These are phyloP conservation scores for Naganishia albida DNA, from an alignment of 1,284 basidiomycete genomes.

Conservation along the genomic window DNA sequence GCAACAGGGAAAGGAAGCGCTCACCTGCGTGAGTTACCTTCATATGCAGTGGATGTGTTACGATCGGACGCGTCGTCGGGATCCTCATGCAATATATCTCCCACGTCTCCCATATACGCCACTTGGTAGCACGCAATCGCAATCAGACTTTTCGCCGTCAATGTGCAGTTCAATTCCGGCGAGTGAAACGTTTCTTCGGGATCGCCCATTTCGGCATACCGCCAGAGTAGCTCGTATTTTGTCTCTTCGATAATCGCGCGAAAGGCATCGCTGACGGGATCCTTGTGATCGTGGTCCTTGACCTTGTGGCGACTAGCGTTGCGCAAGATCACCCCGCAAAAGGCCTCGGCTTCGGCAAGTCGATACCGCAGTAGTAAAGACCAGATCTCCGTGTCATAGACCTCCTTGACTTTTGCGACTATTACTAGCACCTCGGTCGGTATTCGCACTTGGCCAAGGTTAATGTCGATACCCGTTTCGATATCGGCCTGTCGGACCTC, in stretches of 20 bases:
- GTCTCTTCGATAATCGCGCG: conserved; percentile 27
- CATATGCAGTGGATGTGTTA: conserved; percentile 6
- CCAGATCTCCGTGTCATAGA: conserved; percentile 24
- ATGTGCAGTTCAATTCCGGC: conserved; percentile 1
- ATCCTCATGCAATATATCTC: conserved; percentile 15
- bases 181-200: not conserved
- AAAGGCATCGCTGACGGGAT: conserved; percentile 35
- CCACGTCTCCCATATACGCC: conserved; percentile 32
- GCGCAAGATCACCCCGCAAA: conserved; percentile 36
- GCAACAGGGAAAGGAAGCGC: conserved; percentile 34
- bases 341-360: conserved; percentile 38
- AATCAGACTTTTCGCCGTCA: conserved; percentile 34
- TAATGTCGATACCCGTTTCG: conserved; percentile 37
- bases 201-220: not conserved
- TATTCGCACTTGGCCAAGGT: conserved; percentile 35
- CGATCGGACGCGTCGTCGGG: conserved; percentile 4
- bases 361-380: conserved; percentile 34
- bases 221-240: conserved; percentile 12
- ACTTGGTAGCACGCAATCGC: conserved; percentile 42
- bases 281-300: conserved; percentile 37
- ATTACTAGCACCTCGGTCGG: conserved; percentile 41
- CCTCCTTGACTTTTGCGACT: conserved; percentile 38
- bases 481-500: conserved; percentile 33
- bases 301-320: conserved; percentile 30
- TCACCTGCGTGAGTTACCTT: conserved; percentile 32